Conservation (phyloP, 495 filamentous ascomycete genomes). For the Hypoxylon perforatum region DNA sequence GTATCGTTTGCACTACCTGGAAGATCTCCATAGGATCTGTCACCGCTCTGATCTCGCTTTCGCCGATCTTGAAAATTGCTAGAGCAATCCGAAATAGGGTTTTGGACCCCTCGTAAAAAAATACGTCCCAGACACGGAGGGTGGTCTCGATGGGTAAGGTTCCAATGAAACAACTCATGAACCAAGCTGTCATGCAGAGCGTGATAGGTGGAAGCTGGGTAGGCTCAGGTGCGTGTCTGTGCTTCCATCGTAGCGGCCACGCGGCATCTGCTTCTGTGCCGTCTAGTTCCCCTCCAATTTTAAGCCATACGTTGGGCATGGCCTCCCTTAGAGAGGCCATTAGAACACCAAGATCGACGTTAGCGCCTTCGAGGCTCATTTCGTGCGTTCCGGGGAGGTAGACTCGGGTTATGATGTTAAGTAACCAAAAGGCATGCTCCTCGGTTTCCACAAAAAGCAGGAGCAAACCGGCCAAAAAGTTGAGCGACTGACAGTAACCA, state of each 20-base stretch:
- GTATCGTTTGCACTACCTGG: slow-evolving; percentile 92
- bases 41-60: slow-evolving; percentile 81
- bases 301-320: slow-evolving; percentile 87
- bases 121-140: slow-evolving; percentile 92
- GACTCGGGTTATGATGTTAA: slow-evolving; percentile 88
- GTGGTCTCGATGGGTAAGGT: slow-evolving; percentile 91
- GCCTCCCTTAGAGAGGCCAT: slow-evolving; percentile 86
- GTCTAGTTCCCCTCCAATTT: slow-evolving; percentile 81
- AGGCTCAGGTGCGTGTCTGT: slow-evolving; percentile 48
- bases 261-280: slow-evolving; percentile 59
- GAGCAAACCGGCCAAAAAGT: slow-evolving; percentile 96
- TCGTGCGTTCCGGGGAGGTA: slow-evolving; percentile 95
- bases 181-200: slow-evolving; percentile 95
- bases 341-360: slow-evolving; percentile 92
- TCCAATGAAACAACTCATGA: slow-evolving; percentile 96
- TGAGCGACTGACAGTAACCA: slow-evolving; percentile 96
- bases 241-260: slow-evolving; percentile 51
- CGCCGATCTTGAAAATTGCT: slow-evolving; percentile 91
- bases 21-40: slow-evolving; percentile 95
- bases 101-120: slow-evolving; percentile 95
- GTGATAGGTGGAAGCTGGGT: slow-evolving; percentile 86
- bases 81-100: slow-evolving; percentile 95
- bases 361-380: slow-evolving; percentile 89
- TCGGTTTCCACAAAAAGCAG: slow-evolving; percentile 87
- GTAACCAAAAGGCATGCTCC: slow-evolving; percentile 93